Evolutionary conservation across 192 early-diverging fungal genomes (phyloP), one percentile per base, ranked within the genome.

Genomic region (Gryganskiella cystojenkinii): DNA sequence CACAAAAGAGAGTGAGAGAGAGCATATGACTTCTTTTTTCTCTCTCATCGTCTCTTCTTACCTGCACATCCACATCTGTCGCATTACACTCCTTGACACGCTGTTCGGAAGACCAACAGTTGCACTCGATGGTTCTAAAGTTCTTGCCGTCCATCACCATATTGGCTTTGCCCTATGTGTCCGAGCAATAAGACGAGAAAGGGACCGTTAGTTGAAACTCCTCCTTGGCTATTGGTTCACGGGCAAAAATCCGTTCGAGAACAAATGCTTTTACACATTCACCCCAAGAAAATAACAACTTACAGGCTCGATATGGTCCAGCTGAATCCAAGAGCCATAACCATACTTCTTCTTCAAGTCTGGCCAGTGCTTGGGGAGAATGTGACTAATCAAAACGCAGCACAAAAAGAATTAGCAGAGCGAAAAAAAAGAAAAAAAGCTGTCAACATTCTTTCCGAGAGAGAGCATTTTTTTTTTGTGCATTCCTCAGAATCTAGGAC

Each of bases 121-220:
- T 91, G 80, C 89, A 90, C 62, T 85, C 82, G 52, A 91, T 84
- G 24, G 82, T 85, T 22, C 90, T 68, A 62, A 91, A 91, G 70
- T 83, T 86, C 70, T 91, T 91, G 19, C 89, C 90, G 64, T 91
- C 85, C 55, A 90, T 71, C 83, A 87, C 81, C 90, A 91, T 91
- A 70, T 81, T 67, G 51, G 88, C 86, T 61, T 88, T 85, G 35
- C 84, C 88, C 83, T 84, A 68, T 53, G 51, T 28, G 15, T 37
- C 45, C 3, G n/a, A 22, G 28, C 19, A 31, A 9, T 3, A 42
- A 11, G 20, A 20, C 15, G 25, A 25, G n/a, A 56, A 42, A 46
- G 35, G 24, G 25, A 13, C 13, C 27, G 20, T 28, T 22, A 68
- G 43, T 54, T 54, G 52, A 33, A 2, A 50, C 22, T 47, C 30